Conservation (phyloP, 176 grass and related monocot species). For the Avena atlantica region DNA sequence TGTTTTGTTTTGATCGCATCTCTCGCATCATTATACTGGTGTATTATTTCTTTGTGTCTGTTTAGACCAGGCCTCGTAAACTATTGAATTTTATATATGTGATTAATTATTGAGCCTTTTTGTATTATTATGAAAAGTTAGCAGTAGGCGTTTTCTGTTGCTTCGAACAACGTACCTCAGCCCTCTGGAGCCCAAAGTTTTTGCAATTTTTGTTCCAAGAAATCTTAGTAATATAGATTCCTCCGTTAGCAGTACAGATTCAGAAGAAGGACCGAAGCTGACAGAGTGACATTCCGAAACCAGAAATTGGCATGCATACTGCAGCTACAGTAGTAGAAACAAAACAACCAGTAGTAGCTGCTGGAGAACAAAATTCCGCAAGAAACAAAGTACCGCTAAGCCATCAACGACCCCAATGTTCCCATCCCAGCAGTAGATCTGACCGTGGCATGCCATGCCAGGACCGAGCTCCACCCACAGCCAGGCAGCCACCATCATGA, state of each 20-base stretch:
- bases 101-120: neutral
- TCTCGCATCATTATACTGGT: neutral
- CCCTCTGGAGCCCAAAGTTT: neutral
- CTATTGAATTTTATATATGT: conserved; percentile 3
- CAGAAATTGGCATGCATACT: neutral
- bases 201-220: neutral
- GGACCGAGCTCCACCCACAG: neutral
- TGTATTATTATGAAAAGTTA: conserved; percentile 5
- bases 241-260: neutral
- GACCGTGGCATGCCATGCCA: neutral
- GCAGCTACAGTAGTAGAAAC: too few relatives aligned
- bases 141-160: neutral
- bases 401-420: neutral
- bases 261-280: neutral
- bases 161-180: too few relatives aligned
- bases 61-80: conserved; percentile 7
- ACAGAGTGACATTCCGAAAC: neutral
- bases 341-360: too few relatives aligned
- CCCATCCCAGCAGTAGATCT: neutral
- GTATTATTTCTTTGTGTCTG: neutral
- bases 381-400: neutral
- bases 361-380: neutral
- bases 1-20: conserved; percentile 47
- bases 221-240: neutral
- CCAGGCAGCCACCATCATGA: neutral